Conservation (phyloP, 2,329 filamentous ascomycete species). For the Fusarium torulosum region DNA sequence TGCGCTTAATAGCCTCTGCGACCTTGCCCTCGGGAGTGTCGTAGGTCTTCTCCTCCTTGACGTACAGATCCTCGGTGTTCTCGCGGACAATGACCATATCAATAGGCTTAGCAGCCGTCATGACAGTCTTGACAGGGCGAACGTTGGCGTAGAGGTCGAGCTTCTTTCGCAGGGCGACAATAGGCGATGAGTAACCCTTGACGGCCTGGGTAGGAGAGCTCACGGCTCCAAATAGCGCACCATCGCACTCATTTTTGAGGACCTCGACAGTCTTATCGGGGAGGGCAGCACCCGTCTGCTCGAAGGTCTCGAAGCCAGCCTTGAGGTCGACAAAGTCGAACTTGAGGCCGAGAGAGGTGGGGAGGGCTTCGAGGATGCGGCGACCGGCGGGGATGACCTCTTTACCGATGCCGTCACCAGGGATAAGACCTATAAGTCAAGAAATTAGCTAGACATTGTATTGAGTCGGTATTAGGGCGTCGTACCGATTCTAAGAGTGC, state of each 20-base stretch:
- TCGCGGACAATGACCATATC: constrained; percentile 99
- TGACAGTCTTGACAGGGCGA: constrained; percentile 88
- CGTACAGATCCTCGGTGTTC: constrained; percentile 98
- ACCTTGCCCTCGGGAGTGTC: constrained; percentile 83
- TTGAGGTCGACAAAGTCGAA: constrained; percentile 95
- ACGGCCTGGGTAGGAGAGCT: constrained; percentile 91
- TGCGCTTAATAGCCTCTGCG: constrained; percentile 97
- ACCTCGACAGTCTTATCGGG: constrained; percentile 91
- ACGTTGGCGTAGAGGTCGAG: constrained; percentile 98
- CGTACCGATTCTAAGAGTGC: constrained; percentile 59
- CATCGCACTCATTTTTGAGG: constrained; percentile 92
- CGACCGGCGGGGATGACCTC: constrained; percentile 97
- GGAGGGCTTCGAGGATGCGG: constrained; percentile 91
- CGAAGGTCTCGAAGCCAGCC: constrained; percentile 93
- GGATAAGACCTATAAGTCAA: constrained; percentile 80
- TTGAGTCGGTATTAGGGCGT: not conserved
- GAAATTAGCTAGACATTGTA: constrained; percentile 1
- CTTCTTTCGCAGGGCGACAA: constrained; percentile 95
- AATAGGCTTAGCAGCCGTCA: constrained; percentile 75
- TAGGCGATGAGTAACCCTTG: constrained; percentile 95
- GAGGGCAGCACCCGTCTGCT: constrained; percentile 87
- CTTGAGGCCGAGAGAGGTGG: constrained; percentile 88
- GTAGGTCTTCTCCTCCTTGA: constrained; percentile 93
- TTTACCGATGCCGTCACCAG: constrained; percentile 97
- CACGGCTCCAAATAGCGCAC: constrained; percentile 95